Conservation (phyloP, 2,329 filamentous ascomycete species). For the Fusarium nisikadoi region DNA sequence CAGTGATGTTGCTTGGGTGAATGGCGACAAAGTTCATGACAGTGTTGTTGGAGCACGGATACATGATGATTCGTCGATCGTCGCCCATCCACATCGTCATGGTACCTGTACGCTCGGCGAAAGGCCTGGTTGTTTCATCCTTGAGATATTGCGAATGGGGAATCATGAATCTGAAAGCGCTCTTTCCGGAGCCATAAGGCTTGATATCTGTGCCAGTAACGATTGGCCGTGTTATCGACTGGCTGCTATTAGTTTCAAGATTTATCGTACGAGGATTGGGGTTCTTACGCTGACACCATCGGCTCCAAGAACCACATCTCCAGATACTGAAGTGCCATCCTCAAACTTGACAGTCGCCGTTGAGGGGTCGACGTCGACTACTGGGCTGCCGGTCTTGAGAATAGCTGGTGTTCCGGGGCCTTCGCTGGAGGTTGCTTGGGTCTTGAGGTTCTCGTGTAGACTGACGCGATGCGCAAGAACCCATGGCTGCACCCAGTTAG, state of each 20-base stretch:
- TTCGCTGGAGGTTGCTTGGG: conserved; percentile 51
- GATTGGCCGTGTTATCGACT: conserved; percentile 41
- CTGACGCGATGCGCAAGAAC: conserved; percentile 62
- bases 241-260: background rate
- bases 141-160: conserved; percentile 50
- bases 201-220: conserved; percentile 38
- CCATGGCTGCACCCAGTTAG: conserved; percentile 47
- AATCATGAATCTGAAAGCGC: conserved; percentile 66
- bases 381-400: conserved; percentile 54
- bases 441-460: conserved; percentile 62
- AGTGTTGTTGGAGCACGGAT: conserved; percentile 58
- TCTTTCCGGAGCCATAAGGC: conserved; percentile 61
- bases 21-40: conserved; percentile 63
- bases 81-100: conserved; percentile 53
- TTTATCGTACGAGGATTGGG: rapidly evolving
- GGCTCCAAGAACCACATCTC: conserved; percentile 64
- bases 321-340: conserved; percentile 54
- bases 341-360: conserved; percentile 56
- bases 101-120: conserved; percentile 19
- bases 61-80: conserved; percentile 59
- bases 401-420: conserved; percentile 51
- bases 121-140: conserved; percentile 29
- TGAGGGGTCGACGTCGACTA: conserved; percentile 55
- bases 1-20: conserved; percentile 52
- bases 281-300: conserved; percentile 61